Percentiles rank a stretch among this genome's conserved stretches.
Evolutionary conservation across 2,329 filamentous ascomycete species (phyloP).

Genomic region (Aspergillus aculeatus): DNA sequence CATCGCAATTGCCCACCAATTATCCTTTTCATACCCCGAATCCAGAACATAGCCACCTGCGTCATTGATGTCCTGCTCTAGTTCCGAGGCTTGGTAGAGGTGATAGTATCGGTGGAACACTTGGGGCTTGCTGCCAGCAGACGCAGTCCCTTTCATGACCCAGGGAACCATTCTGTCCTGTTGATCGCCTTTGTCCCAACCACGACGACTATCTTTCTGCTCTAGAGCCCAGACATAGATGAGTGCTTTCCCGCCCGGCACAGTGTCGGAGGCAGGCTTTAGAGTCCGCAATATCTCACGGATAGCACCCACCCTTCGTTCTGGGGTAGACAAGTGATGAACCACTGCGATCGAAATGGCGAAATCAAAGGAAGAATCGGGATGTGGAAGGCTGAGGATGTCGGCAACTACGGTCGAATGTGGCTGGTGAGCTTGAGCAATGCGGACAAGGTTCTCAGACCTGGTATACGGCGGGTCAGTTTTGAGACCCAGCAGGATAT

Average conservation of each 20-base stretch:
- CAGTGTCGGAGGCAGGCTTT: slow-evolving; percentile 24
- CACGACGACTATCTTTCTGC: slow-evolving; percentile 79
- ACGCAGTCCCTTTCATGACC: slow-evolving; percentile 61
- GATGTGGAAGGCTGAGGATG: slow-evolving; percentile 79
- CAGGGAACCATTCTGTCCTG: slow-evolving; percentile 97
- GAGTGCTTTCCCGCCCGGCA: slow-evolving; percentile 63
- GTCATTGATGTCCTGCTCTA: slow-evolving; percentile 72
- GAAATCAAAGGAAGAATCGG: slow-evolving; percentile 68
- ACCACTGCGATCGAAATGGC: slow-evolving; percentile 91
- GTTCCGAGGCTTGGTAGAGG: slow-evolving; percentile 79
- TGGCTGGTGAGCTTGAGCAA: slow-evolving; percentile 57
- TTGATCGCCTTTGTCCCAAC: slow-evolving; percentile 78
- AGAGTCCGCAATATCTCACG: slow-evolving; percentile 68
- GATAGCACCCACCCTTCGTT: slow-evolving; percentile 71
- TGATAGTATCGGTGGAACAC: slow-evolving; percentile 88
- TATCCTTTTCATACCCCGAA: slow-evolving; percentile 91
- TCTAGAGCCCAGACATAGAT: slow-evolving; percentile 96
- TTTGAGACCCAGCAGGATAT: background rate
- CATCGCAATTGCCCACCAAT: slow-evolving; percentile 85
- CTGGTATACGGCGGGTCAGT: slow-evolving; percentile 35
- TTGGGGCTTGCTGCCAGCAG: slow-evolving; percentile 46
- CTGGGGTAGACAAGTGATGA: slow-evolving; percentile 82
- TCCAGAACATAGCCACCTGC: slow-evolving; percentile 76
- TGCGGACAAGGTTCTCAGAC: slow-evolving; percentile 58
- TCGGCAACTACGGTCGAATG: slow-evolving; percentile 77